Evolutionary conservation across 2,329 filamentous ascomycete species (phyloP).

Genomic region (Pseudogymnoascus sp.): DNA sequence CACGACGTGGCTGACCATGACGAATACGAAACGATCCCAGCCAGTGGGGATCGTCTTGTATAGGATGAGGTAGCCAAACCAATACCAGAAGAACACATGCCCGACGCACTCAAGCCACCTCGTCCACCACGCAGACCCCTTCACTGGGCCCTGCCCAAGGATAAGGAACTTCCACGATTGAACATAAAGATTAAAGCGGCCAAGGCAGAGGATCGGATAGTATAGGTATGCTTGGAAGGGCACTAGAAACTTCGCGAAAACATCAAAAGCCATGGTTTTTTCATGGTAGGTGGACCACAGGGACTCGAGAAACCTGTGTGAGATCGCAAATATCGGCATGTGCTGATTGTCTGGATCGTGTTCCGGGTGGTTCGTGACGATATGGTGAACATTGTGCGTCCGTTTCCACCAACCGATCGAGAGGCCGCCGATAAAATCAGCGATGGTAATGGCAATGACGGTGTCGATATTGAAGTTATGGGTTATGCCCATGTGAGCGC

Average conservation of each 20-base stretch:
- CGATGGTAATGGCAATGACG: conserved; percentile 80
- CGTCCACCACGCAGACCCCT: conserved; percentile 76
- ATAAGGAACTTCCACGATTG: conserved; percentile 75
- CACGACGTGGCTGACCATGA: conserved; percentile 73
- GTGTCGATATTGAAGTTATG: conserved; percentile 80
- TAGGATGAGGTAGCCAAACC: conserved; percentile 77
- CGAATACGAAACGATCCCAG: conserved; percentile 62
- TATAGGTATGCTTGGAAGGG: conserved; percentile 75
- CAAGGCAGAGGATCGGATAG: conserved; percentile 72
- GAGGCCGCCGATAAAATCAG: conserved; percentile 81
- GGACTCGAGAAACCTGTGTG: conserved; percentile 68
- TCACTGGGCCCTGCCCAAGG: conserved; percentile 60
- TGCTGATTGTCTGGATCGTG: conserved; percentile 95
- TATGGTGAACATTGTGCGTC: conserved; percentile 93
- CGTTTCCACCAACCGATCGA: conserved; percentile 96
- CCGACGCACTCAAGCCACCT: conserved; percentile 71
- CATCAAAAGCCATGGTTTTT: conserved; percentile 70
- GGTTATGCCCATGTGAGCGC: conserved; percentile 95
- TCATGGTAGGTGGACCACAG: conserved; percentile 80
- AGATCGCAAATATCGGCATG: conserved; percentile 81
- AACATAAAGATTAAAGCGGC: conserved; percentile 79
- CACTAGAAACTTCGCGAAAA: conserved; percentile 61
- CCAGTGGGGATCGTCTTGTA: conserved; percentile 65
- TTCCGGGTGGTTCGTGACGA: conserved; percentile 90
- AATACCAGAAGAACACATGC: conserved; percentile 74